phyloP scores from a whole-genome alignment of 2,329 filamentous ascomycete species.

The Penicillium janthinellum region DNA sequence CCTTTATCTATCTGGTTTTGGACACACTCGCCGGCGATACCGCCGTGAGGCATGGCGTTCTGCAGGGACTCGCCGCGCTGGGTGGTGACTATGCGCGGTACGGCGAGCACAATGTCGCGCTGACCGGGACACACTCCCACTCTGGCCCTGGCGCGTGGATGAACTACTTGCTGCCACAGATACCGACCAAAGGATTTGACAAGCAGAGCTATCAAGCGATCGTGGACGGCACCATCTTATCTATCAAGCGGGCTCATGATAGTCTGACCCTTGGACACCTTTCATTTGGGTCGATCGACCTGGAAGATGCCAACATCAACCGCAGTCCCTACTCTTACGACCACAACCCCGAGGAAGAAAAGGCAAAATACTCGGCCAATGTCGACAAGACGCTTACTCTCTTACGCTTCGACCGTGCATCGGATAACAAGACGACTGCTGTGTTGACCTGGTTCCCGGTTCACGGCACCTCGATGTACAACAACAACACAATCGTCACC shows the following conservation, averaged over 20 bases:
- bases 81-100: conserved; percentile 76
- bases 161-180: conserved; percentile 90
- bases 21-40: conserved; percentile 89
- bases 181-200: conserved; percentile 84
- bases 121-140: conserved; percentile 92
- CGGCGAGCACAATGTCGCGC: conserved; percentile 76
- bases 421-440: conserved; percentile 75
- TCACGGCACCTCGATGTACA: conserved; percentile 86
- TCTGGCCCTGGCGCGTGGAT: conserved; percentile 89
- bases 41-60: conserved; percentile 81
- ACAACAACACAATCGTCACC: conserved; percentile 86
- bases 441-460: conserved; percentile 89
- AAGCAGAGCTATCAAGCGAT: conserved; percentile 86
- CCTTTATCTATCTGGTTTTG: conserved; percentile 84
- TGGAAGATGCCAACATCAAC: conserved; percentile 81
- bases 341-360: conserved; percentile 77
- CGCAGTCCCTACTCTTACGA: conserved; percentile 86
- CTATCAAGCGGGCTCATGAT: conserved; percentile 79
- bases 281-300: conserved; percentile 67
- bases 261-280: conserved; percentile 70
- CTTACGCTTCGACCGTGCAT: conserved; percentile 73
- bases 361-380: conserved; percentile 64
- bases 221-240: conserved; percentile 79
- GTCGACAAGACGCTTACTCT: conserved; percentile 79
- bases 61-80: conserved; percentile 69